Base-by-base conservation (phyloP, 805 yeast genomes). In the Candida tibetensis region DNA sequence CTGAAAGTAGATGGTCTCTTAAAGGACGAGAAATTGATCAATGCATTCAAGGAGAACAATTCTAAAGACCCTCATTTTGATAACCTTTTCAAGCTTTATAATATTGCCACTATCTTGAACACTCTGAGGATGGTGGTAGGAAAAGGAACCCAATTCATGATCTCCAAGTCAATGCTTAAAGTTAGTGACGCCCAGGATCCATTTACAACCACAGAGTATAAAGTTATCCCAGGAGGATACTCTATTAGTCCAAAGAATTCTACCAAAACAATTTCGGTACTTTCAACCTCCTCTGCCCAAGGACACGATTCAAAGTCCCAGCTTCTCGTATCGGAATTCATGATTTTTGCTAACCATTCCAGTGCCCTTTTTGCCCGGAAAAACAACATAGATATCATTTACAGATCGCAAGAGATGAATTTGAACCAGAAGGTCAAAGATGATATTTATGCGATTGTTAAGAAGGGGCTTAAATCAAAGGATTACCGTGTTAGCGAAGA, bases 311-410 rank as follows among this genome's bases (percentile, higher is more conserved):
- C 79, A 0, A 62, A 68, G 25, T 80, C 95, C 0, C 79, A 77
- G 28, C 51, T 68, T 2, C 65, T 91, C 17, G 97, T 91, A 2
- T 74, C 91, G 1, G 95, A 91, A 55, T 57, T 85, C 34, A 91
- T 91, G 99, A 74, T 90, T 17, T 62, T 77, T 31, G 88, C 93
- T 1, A 89, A 88, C 55, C 63, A 72, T n/a, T 60, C 81, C 3
- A 69, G 79, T 1, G 84, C 84, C 1, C 41, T 57, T 2, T 72
- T 67, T 47, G 74, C 82, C 12, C 30, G 45, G 2, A 46, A 56
- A 4, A 60, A 74, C 28, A 49, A 61, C 0, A 70, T 79, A 7
- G 79, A 82, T 2, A 77, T 81, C 8, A 64, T 85, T 9, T 81
- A 69, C 52, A 41, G 72, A 25, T 55, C 58, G 19, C 72, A 64